Percentiles rank a stretch among this genome's conserved stretches.
Conservation (phyloP, 2,329 filamentous ascomycete genomes). For the Botrytis fabae region DNA sequence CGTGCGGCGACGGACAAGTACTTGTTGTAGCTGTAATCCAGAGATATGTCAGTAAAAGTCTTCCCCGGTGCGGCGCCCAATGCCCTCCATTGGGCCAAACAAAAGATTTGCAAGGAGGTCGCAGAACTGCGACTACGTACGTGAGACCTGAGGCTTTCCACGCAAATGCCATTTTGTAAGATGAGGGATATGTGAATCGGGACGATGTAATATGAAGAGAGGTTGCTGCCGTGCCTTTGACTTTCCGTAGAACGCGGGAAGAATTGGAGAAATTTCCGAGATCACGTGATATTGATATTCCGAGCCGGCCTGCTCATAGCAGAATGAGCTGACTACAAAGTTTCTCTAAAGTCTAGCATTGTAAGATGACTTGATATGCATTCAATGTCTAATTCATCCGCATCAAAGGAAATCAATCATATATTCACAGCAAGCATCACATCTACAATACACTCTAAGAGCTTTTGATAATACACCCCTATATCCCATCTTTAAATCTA, state of each 20-base stretch:
- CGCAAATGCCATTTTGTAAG: slow-evolving; percentile 76
- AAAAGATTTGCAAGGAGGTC: background rate
- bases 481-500: slow-evolving; percentile 26
- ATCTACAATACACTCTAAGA: slow-evolving; percentile 42
- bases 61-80: slow-evolving; percentile 4
- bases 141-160: slow-evolving; percentile 97
- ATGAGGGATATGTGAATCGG: slow-evolving; percentile 30
- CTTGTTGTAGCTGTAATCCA: slow-evolving; percentile 87
- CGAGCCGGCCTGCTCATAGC: background rate
- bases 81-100: slow-evolving; percentile 29
- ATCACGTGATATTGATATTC: slow-evolving; percentile 7
- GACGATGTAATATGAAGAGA: slow-evolving; percentile 25
- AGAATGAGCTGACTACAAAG: background rate
- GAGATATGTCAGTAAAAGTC: slow-evolving; percentile 36
- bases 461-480: slow-evolving; percentile 42
- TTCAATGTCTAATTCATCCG: background rate
- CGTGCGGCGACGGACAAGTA: slow-evolving; percentile 95
- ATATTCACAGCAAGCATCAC: slow-evolving; percentile 32
- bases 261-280: slow-evolving; percentile 16
- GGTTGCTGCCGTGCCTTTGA: slow-evolving; percentile 29
- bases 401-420: slow-evolving; percentile 29
- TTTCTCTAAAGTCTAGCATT: background rate
- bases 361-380: background rate
- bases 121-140: slow-evolving; percentile 34
- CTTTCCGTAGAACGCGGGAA: slow-evolving; percentile 24